These are phyloP conservation scores for Aschersonia sp. DNA, from an alignment of 2,329 filamentous ascomycete genomes.

Conservation along the genomic window DNA sequence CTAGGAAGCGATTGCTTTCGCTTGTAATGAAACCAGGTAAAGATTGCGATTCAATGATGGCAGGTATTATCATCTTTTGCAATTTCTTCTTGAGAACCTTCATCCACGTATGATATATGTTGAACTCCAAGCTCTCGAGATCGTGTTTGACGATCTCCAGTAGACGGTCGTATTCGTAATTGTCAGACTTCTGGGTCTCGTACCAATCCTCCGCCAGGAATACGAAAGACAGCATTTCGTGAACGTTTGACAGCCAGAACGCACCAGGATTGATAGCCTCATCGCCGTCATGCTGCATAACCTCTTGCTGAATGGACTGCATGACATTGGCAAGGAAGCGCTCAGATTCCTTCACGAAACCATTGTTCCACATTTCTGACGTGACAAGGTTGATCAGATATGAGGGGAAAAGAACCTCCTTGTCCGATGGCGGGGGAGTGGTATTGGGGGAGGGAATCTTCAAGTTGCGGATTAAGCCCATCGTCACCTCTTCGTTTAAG, in stretches of 20 bases:
- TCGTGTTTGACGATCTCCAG: conserved; percentile 99
- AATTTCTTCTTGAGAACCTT: conserved; percentile 99
- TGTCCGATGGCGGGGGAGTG: conserved; percentile 84
- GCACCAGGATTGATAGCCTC: conserved; percentile 93
- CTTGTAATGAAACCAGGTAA: conserved; percentile 97
- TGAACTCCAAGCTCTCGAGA: conserved; percentile 94
- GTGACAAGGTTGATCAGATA: conserved; percentile 98
- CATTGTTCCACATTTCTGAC: conserved; percentile 99
- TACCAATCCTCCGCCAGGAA: conserved; percentile 99
- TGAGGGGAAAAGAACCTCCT: conserved; percentile 95
- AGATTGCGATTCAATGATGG: conserved; percentile 97
- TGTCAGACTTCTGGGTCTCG: conserved; percentile 96
- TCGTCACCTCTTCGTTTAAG: conserved; percentile 90
- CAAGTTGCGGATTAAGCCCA: conserved; percentile 89
- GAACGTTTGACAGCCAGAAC: conserved; percentile 98
- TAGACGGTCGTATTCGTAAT: conserved; percentile 95
- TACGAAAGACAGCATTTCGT: conserved; percentile 99
- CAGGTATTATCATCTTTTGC: conserved; percentile 98
- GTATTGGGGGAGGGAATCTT: conserved; percentile 86
- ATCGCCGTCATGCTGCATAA: conserved; percentile 97
- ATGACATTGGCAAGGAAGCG: conserved; percentile 98
- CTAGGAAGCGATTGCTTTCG: conserved; percentile 94
- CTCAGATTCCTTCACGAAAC: conserved; percentile 98
- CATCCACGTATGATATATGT: conserved; percentile 99
- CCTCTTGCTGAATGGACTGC: conserved; percentile 98